phyloP scores from a whole-genome alignment of 2,329 filamentous ascomycete species.

The Aspergillus ibericus region DNA sequence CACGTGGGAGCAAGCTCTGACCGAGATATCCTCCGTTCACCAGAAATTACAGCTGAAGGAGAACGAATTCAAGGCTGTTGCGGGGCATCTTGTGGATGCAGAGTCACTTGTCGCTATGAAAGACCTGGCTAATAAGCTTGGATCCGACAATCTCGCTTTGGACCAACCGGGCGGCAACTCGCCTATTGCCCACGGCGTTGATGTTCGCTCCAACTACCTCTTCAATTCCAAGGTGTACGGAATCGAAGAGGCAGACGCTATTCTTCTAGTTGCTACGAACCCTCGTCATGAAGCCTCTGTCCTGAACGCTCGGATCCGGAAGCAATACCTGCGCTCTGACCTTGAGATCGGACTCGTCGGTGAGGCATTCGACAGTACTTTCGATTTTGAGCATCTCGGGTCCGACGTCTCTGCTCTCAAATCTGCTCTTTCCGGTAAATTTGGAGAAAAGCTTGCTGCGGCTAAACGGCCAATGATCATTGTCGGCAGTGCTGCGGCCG shows the following conservation, averaged over 20 bases:
- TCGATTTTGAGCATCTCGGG: constrained; percentile 91
- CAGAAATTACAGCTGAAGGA: constrained; percentile 76
- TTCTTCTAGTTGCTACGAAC: constrained; percentile 93
- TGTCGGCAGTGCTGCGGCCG: constrained; percentile 85
- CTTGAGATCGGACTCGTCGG: constrained; percentile 90
- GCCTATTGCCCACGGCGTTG: constrained; percentile 87
- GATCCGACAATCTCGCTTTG: constrained; percentile 91
- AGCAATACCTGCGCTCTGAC: constrained; percentile 95
- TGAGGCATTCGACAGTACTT: constrained; percentile 88
- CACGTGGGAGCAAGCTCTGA: constrained; percentile 92
- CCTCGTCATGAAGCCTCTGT: constrained; percentile 92
- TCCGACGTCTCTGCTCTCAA: constrained; percentile 77
- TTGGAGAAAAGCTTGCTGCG: constrained; percentile 85
- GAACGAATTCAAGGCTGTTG: constrained; percentile 94
- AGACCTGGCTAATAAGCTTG: constrained; percentile 93
- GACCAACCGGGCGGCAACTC: constrained; percentile 82
- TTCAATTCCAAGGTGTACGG: constrained; percentile 96
- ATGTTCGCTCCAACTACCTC: constrained; percentile 89
- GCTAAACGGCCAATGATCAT: constrained; percentile 97
- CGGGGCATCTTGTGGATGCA: constrained; percentile 85
- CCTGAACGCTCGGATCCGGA: constrained; percentile 93
- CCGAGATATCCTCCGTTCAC: constrained; percentile 80
- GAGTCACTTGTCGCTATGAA: constrained; percentile 96
- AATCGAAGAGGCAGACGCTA: constrained; percentile 88
- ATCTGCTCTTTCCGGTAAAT: constrained; percentile 77